phyloP scores from a whole-genome alignment of 2,329 filamentous ascomycete genomes.

The Botryotinia narcissicola region DNA sequence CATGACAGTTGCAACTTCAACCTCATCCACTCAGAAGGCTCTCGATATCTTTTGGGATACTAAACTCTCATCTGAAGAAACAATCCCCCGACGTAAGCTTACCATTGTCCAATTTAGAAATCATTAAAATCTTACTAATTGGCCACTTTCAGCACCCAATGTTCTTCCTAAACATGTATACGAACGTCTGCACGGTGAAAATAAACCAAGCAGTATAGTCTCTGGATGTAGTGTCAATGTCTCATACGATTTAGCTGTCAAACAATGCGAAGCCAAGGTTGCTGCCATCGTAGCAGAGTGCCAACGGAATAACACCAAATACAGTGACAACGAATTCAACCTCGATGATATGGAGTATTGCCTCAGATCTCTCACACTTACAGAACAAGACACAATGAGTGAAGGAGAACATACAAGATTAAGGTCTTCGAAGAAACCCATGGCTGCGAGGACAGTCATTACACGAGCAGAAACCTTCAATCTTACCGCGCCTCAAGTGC shows the following conservation, averaged over 20 bases:
- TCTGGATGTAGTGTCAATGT: conserved; percentile 41
- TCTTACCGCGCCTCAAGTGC: conserved; percentile 22
- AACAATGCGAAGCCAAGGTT: conserved; percentile 63
- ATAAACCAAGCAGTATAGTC: not conserved
- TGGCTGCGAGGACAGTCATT: conserved; percentile 8
- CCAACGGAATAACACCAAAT: conserved; percentile 73
- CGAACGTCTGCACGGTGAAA: not conserved
- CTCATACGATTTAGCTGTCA: conserved; percentile 68
- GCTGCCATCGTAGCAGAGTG: conserved; percentile 61
- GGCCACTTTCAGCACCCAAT: not conserved
- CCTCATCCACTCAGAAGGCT: not conserved
- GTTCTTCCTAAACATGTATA: conserved; percentile 17
- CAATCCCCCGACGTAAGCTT: conserved; percentile 7
- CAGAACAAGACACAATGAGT: not conserved
- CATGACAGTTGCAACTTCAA: not conserved
- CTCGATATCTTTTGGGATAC: conserved; percentile 17
- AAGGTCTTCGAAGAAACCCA: not conserved
- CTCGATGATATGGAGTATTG: conserved; percentile 51
- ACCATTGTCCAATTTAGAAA: not conserved
- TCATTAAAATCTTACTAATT: not conserved
- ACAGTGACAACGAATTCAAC: conserved; percentile 77
- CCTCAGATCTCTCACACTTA: conserved; percentile 20
- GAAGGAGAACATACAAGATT: too few relatives aligned
- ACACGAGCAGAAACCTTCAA: conserved; percentile 21
- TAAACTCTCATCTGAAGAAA: not conserved